phyloP scores from a whole-genome alignment of 208 protist species.

The Trypanosoma brucei region DNA sequence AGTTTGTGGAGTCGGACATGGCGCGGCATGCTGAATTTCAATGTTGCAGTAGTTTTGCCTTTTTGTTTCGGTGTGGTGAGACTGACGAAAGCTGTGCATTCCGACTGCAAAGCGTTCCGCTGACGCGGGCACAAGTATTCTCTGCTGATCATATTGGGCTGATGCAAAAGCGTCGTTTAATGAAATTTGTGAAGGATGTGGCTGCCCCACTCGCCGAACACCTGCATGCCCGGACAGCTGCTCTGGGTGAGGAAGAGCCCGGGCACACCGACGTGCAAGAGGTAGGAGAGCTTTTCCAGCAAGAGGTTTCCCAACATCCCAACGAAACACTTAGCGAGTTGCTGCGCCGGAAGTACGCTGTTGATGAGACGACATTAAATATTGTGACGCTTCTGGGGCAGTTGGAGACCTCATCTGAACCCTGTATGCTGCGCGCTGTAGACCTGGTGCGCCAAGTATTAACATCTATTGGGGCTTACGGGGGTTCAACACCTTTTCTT shows the following conservation, averaged over 20 bases:
- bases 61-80: slow-evolving; percentile 24
- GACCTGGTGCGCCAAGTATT: slow-evolving; percentile 58
- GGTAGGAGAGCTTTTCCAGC: background rate
- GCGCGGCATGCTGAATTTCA: slow-evolving; percentile 66
- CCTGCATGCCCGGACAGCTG: slow-evolving; percentile 60
- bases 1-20: slow-evolving; percentile 48
- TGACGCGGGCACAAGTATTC: slow-evolving; percentile 83
- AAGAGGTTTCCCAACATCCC: slow-evolving; percentile 9
- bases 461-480: slow-evolving; percentile 73
- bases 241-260: slow-evolving; percentile 31
- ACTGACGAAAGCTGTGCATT: slow-evolving; percentile 11
- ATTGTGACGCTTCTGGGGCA: slow-evolving; percentile 61
- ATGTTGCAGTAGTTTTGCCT: slow-evolving; percentile 38
- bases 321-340: slow-evolving; percentile 35
- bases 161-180: slow-evolving; percentile 90
- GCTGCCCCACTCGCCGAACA: slow-evolving; percentile 65
- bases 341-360: slow-evolving; percentile 43
- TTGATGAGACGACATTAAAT: slow-evolving; percentile 39
- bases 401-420: slow-evolving; percentile 27
- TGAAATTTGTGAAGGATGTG: slow-evolving; percentile 88
- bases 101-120: slow-evolving; percentile 49
- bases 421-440: slow-evolving; percentile 26
- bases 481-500: slow-evolving; percentile 71
- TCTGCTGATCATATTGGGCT: slow-evolving; percentile 38
- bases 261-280: slow-evolving; percentile 13